Base-by-base conservation (phyloP, 148 eudicot species). In the Camellia lanceoleosa region DNA sequence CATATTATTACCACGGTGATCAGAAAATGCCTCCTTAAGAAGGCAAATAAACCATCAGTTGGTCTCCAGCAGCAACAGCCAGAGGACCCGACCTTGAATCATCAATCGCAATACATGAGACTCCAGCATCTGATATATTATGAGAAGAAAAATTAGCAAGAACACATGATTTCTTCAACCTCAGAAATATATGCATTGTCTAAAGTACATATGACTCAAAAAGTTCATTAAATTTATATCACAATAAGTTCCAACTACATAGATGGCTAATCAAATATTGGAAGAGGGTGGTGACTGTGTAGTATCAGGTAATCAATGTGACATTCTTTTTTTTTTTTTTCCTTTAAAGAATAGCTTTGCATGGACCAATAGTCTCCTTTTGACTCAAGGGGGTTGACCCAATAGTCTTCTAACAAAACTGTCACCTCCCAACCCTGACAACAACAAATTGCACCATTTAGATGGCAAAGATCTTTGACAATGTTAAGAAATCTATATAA, bases 21-120 rank as follows among this genome's bases (percentile, higher is more conserved):
- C 42, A 20, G 19, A 71, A 18, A 76, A 56, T 15, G 76, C 61
- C 62, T 74, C 69, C 66, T 56, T 43, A 74, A 78, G 84, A 55
- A 20, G 71, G 92, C 69, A 80, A 66, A 80, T 91, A 91, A 73
- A 95, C 86, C 79, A 55, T 83, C 82, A 95, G 82, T 86, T 89
- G 86, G 80, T 86, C 86, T 70, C 73, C 86, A 76, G 88, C 83
- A 41, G 97, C 98, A 77, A 95, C 77, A 16, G 97, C 97, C 23
- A 93, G 71, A 68, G 83, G 80, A 68, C 90, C 86, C 5, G 86
- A 84, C 19, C 77, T 75, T 77, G 94, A 86, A 73, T 84, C 86
- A 88, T 86, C 91, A 15, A 86, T 85, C 30, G 91, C 87, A n/a
- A 95, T 85, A 78, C 85, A 91, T n/a, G 94, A 89, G 63, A 90